Evolutionary conservation across 495 filamentous ascomycete genomes (phyloP), one percentile per base, ranked within the genome.

Genomic region (Penicillium bialowiezense): DNA sequence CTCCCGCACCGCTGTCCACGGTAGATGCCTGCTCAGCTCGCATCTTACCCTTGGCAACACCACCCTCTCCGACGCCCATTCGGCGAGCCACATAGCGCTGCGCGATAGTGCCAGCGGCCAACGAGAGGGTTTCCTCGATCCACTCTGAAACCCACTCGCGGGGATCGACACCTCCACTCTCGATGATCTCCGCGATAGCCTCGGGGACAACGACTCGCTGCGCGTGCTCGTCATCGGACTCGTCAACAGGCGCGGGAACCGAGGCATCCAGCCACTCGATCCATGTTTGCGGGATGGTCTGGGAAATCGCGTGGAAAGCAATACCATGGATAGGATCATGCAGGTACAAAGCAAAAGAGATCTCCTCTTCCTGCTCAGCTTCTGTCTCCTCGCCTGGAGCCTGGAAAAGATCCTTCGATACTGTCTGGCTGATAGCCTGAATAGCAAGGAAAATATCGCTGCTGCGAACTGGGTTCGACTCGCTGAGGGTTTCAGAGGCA

Each of bases 121-220:
- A 67, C 33, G 76, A 81, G n/a, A 98, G 77, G 0, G 85, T 71
- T 67, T 97, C 95, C 70, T 97, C 91, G 5, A 98, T 79, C 93
- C 93, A 98, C 65, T 97, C 95, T 0, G 91, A 84, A 29, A 95
- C 88, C 93, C 93, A 98, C 67, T 97, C 93, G 33, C 93, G 77
- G 1, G 93, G 93, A 64, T 98, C 93, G 2, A 97, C 87, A 28
- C 91, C 93, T 14, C 95, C 95, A 40, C 72, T 78, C 59, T 91
- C 84, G 47, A 97, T 80, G 52, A 97, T 95, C 64, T 93, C 87
- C 1, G 78, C 77, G 54, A 98, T 97, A 62, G 89, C 88, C 18
- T 87, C 85, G 2, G 92, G 93, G 7, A 93, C 71, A 17, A 68
- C 63, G 38, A 66, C 71, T 24, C 56, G 68, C 15, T 74, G 63